Percentiles rank a stretch among this genome's conserved stretches.
phyloP scores from a whole-genome alignment of 257 asterid genomes.

The Lantana camara region DNA sequence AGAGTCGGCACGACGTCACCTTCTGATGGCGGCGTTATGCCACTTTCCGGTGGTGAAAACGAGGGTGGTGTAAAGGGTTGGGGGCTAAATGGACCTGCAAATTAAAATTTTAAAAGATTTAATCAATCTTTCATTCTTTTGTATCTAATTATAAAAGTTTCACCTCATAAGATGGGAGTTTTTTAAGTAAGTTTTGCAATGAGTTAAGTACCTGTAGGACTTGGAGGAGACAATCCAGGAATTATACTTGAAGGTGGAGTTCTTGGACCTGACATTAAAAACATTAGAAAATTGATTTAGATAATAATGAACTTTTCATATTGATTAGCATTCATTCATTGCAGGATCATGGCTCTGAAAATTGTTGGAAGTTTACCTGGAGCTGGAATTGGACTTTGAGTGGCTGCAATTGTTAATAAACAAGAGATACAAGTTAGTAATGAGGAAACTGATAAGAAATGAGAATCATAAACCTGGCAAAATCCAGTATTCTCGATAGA shows the following conservation, averaged over 20 bases:
- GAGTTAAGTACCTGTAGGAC: conserved; percentile 35
- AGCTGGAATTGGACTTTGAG: conserved; percentile 62
- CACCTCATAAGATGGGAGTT: background rate
- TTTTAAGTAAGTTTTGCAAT: background rate
- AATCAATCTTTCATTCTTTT: background rate
- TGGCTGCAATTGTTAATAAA: conserved; percentile 31
- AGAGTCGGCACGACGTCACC: conserved; percentile 43
- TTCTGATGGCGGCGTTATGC: conserved; percentile 16
- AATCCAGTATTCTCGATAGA: too few relatives aligned
- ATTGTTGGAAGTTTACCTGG: conserved; percentile 46
- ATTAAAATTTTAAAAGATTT: conserved; percentile 1
- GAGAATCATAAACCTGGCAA: too few relatives aligned
- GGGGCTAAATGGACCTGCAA: conserved; percentile 45
- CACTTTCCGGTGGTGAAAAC: conserved; percentile 8
- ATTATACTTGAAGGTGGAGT: conserved; percentile 21
- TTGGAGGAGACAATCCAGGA: conserved; percentile 38
- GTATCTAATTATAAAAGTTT: background rate
- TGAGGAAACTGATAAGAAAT: too few relatives aligned
- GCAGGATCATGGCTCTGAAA: background rate
- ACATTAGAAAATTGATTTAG: background rate
- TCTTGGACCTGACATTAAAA: conserved; percentile 37
- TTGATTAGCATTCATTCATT: background rate
- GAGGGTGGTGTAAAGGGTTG: conserved; percentile 44
- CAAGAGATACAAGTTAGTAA: background rate
- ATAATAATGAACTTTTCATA: background rate